A percentile compares a stretch with the other conserved stretches of the same genome.
Evolutionary conservation across 306 rosid genomes (phyloP).

Genomic region (Vigna radiata): DNA sequence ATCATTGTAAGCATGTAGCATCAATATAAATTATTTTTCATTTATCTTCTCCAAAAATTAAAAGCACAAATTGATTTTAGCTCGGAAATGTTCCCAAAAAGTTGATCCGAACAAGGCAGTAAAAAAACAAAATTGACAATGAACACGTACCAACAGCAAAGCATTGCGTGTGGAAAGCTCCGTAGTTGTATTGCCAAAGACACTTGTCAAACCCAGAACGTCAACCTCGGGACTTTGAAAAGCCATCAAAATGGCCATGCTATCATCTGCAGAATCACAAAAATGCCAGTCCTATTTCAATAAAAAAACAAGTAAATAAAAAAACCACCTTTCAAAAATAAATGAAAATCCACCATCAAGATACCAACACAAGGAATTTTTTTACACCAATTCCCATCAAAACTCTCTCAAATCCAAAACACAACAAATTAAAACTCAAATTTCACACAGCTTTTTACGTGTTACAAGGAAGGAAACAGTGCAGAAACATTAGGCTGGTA

Average conservation of each 20-base stretch:
- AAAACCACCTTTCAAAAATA: not conserved
- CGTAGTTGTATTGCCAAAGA: constrained; percentile 76
- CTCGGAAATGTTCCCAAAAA: not conserved
- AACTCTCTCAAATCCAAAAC: constrained; percentile 20
- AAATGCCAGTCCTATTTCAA: constrained; percentile 18
- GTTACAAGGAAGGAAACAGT: not conserved
- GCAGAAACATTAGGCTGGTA: not conserved
- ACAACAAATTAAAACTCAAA: not conserved
- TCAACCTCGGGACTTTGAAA: constrained; percentile 80
- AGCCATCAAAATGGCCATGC: constrained; percentile 93
- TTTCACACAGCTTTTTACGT: not conserved
- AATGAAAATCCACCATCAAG: not conserved
- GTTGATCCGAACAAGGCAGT: not conserved
- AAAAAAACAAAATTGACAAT: constrained; percentile 16
- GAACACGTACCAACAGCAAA: constrained; percentile 81
- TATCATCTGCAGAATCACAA: constrained; percentile 67
- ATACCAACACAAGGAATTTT: not conserved
- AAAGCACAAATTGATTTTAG: not conserved
- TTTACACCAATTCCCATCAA: not conserved
- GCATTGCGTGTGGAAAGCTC: constrained; percentile 85
- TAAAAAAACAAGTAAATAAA: not conserved
- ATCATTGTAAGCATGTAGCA: not conserved
- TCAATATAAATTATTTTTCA: not conserved
- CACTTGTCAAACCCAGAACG: constrained; percentile 76
- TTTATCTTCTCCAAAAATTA: not conserved